Conservation (phyloP, 306 rosid genomes). For the Inga leiocalycina region DNA sequence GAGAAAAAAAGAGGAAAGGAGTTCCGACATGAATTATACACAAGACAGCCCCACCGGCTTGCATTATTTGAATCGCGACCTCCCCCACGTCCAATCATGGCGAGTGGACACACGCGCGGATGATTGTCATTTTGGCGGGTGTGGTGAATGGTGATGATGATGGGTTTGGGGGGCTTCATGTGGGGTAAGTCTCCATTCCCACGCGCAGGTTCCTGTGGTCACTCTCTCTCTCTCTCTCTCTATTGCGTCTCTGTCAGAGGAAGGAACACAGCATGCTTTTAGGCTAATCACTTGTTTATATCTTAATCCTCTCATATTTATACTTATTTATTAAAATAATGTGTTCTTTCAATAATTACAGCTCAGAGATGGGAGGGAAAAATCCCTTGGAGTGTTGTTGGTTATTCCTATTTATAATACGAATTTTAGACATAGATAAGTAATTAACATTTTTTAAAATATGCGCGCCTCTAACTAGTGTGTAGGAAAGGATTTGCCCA, state of each 20-base stretch:
- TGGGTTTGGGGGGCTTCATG: neutral
- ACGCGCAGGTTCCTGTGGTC: constrained; percentile 53
- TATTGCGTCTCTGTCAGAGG: neutral
- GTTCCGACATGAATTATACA: constrained; percentile 77
- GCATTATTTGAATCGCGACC: constrained; percentile 37
- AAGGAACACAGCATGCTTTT: constrained; percentile 23
- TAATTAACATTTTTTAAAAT: too few species aligned
- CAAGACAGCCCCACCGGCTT: constrained; percentile 66
- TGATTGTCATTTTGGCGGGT: neutral
- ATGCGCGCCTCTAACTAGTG: too few species aligned
- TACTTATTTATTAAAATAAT: too few species aligned
- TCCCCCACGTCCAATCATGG: constrained; percentile 31
- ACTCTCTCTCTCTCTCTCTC: neutral
- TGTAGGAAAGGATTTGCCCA: too few species aligned
- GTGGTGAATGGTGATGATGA: too few species aligned
- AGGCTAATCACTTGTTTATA: neutral
- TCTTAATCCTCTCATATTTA: neutral
- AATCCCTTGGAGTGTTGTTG: too few species aligned
- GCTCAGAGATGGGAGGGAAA: neutral
- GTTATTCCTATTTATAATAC: too few species aligned
- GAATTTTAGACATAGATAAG: too few species aligned
- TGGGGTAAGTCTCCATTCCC: constrained; percentile 1
- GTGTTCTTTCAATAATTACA: too few species aligned
- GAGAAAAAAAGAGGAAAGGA: constrained; percentile 53
- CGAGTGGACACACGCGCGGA: constrained; percentile 34